Evolutionary conservation across 2,329 filamentous ascomycete genomes (phyloP).

Genomic region (Xylariaceae sp.): DNA sequence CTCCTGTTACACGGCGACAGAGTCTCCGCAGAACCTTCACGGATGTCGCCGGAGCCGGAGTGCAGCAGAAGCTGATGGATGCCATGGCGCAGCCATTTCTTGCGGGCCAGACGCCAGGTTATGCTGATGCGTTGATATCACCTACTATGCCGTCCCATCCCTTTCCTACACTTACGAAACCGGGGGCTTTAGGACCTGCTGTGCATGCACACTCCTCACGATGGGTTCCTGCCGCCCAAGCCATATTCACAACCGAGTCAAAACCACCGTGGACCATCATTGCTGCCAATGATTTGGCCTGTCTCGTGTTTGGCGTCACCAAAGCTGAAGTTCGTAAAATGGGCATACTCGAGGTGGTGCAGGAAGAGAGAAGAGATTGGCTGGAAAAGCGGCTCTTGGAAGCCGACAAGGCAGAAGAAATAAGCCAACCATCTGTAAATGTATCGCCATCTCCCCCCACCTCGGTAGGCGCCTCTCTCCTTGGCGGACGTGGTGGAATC

Average conservation of each 20-base stretch:
- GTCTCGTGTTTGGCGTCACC: conserved; percentile 98
- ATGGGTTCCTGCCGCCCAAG: conserved; percentile 87
- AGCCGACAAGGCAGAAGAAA: conserved; percentile 46
- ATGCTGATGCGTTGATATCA: conserved; percentile 36
- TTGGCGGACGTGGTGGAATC: conserved; percentile 71
- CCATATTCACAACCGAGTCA: conserved; percentile 94
- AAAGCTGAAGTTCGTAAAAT: conserved; percentile 90
- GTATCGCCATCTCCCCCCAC: conserved; percentile 33
- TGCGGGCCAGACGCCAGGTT: conserved; percentile 36
- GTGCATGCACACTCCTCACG: conserved; percentile 87
- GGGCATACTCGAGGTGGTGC: conserved; percentile 91
- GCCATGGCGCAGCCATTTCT: conserved; percentile 79
- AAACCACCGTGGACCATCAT: conserved; percentile 92
- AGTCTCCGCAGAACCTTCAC: conserved; percentile 84
- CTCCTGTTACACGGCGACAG: conserved; percentile 56
- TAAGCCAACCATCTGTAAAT: conserved; percentile 33
- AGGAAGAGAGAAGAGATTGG: conserved; percentile 84
- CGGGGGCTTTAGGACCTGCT: conserved; percentile 48
- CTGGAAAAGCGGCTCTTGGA: conserved; percentile 77
- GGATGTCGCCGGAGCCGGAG: conserved; percentile 67
- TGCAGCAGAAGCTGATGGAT: conserved; percentile 82
- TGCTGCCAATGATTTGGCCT: conserved; percentile 92
- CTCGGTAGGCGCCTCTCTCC: conserved; percentile 44
- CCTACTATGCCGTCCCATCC: conserved; percentile 38
- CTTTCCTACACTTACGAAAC: conserved; percentile 37